Percentiles rank a stretch among this genome's conserved stretches.
Conservation (phyloP, 2,329 filamentous ascomycete genomes). For the Fusarium praegraminearum region DNA sequence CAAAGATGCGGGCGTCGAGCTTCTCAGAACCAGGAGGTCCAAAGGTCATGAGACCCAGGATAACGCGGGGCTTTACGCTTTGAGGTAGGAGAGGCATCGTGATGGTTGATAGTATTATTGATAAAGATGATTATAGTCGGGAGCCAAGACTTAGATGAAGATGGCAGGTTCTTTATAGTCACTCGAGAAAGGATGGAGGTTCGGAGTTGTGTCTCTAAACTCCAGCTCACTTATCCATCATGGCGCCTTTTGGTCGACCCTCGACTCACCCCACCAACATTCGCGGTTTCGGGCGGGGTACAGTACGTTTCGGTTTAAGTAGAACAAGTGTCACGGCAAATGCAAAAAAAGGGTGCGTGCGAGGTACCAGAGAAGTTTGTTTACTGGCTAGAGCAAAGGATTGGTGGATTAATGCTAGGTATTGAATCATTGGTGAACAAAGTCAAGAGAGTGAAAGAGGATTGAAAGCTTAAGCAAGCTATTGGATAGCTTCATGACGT, state of each 20-base stretch:
- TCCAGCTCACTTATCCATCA: conserved; percentile 31
- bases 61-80: conserved; percentile 71
- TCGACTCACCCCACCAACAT: conserved; percentile 28
- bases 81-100: conserved; percentile 62
- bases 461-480: conserved; percentile 1
- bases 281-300: conserved; percentile 36
- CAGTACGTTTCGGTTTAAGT: conserved; percentile 22
- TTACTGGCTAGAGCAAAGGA: conserved; percentile 2
- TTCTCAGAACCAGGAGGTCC: conserved; percentile 68
- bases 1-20: conserved; percentile 77
- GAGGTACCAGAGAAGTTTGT: conserved; percentile 1
- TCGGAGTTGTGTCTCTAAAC: conserved; percentile 41
- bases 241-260: conserved; percentile 13
- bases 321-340: conserved; percentile 3
- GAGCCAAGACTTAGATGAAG: background rate
- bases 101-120: conserved; percentile 11
- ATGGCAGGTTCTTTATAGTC: conserved; percentile 19
- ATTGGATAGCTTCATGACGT: conserved; percentile 30
- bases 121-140: background rate
- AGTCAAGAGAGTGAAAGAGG: background rate
- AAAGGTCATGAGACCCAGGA: conserved; percentile 90
- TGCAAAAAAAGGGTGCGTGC: background rate
- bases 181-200: background rate
- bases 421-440: background rate
- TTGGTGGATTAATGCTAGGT: conserved; percentile 8